Evolutionary conservation across 78 protist genomes (phyloP).

Genomic region (Parvularia atlantis): DNA sequence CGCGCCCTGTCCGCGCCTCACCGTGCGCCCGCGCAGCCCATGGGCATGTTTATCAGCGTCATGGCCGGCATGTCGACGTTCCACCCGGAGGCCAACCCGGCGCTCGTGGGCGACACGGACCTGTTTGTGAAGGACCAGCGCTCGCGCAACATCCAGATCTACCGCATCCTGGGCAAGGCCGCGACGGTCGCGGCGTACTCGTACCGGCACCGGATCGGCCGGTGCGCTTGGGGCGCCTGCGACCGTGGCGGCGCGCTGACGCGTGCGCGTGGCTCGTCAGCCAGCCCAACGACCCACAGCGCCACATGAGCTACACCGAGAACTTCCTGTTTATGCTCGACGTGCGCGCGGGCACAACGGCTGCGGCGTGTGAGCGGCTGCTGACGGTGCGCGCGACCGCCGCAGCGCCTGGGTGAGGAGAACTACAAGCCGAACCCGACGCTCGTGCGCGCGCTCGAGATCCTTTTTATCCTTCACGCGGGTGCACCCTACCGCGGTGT

Average conservation of each 20-base stretch:
- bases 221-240: neutral
- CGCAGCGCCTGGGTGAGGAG: conserved; percentile 12
- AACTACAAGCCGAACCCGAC: conserved; percentile 18
- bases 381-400: no score
- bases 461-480: no score
- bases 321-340: conserved; percentile 58
- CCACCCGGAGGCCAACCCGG: no score
- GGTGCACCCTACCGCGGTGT: no score
- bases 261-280: conserved; percentile 23
- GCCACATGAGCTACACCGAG: conserved; percentile 35
- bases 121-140: neutral
- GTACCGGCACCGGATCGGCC: conserved; percentile 36
- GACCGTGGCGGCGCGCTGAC: conserved; percentile 8
- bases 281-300: no score
- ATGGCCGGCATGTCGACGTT: no score
- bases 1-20: no score
- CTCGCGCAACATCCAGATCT: conserved; percentile 28
- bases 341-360: no score
- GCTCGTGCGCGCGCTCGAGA: conserved; percentile 10
- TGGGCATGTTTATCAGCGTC: no score
- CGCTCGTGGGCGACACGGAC: conserved; percentile 1
- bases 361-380: no score
- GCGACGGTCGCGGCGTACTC: conserved; percentile 65
- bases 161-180: conserved; percentile 53
- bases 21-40: no score